Base-by-base conservation (phyloP, 768 basidiomycete genomes). In the Collybiopsis luxurians region DNA sequence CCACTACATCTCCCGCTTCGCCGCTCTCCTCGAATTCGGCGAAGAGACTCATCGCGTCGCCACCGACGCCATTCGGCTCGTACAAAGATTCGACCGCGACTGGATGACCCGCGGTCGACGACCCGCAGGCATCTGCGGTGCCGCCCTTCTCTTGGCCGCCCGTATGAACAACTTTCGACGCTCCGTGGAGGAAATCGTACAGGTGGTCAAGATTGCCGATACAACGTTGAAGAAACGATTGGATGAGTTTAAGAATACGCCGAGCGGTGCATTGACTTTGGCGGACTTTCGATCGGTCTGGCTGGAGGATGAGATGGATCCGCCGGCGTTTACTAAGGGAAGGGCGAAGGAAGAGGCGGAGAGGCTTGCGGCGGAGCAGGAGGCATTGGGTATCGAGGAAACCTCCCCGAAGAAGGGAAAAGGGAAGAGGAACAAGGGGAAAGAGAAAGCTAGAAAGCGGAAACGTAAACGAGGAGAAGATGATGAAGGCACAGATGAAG, bases 121-220 rank as follows among this genome's bases (percentile, higher is more conserved):
- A 5, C 97, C 97, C 0, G 94, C 97, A 0, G 97, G 97, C 21
- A 95, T 99, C 59, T 99, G 97, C 67, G 97, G 97, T 28, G 97
- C 97, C 0, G 94, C 92, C 26, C 81, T 98, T 27, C 80, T 98
- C 39, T 83, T 99, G 15, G 97, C 97, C 0, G 97, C 95, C 30
- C 86, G 97, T 24, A 98, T 99, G 97, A 98, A 96, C 74, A 97
- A 97, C 70, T 98, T 96, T 66, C 78, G 95, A 42, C 79, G 97
- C 45, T 92, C 89, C 24, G 80, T 98, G 11, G 91, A 95, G 67
- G 97, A 99, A 71, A 90, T 99, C 46, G 95, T 98, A 19, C 97
- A 99, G 67, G 95, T 99, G 15, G 97, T 98, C 62, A 99, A 98
- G 74, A 97, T 98, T 62, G 93, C 95, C n/a, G 95, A 98, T 65